Conservation (phyloP, 129 eudicot species). For the Tanacetum coccineum region DNA sequence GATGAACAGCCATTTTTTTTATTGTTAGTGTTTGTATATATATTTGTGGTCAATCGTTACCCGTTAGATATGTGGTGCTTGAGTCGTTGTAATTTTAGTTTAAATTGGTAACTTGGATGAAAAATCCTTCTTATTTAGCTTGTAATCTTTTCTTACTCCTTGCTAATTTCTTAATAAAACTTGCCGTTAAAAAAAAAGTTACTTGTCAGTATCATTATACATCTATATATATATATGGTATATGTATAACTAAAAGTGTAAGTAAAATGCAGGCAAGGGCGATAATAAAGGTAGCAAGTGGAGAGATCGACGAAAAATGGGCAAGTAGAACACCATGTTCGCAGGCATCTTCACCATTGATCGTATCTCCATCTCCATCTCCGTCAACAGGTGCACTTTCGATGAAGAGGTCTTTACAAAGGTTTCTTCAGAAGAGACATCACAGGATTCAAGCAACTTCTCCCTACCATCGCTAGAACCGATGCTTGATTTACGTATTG, state of each 20-base stretch:
- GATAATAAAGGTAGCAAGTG: constrained; percentile 49
- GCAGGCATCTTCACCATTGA: constrained; percentile 21
- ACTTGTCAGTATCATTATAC: background rate
- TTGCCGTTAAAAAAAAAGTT: too few species aligned
- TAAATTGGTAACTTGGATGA: too few species aligned
- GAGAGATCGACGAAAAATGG: constrained; percentile 38
- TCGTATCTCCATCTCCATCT: constrained; percentile 17
- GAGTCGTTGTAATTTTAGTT: too few species aligned
- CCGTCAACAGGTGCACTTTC: constrained; percentile 33
- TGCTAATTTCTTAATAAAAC: too few species aligned
- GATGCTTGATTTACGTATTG: background rate
- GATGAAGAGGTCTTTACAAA: constrained; percentile 63
- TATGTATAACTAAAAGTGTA: background rate
- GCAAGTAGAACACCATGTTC: constrained; percentile 14
- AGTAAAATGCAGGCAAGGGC: constrained; percentile 47
- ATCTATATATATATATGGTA: background rate
- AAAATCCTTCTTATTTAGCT: too few species aligned
- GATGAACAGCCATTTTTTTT: background rate
- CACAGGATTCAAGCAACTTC: constrained; percentile 54
- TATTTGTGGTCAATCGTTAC: too few species aligned
- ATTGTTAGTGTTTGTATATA: background rate
- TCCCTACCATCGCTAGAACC: constrained; percentile 1
- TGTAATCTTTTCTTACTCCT: too few species aligned
- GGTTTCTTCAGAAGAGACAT: constrained; percentile 62
- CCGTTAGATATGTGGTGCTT: too few species aligned